Evolutionary conservation across 2,329 filamentous ascomycete species (phyloP), one percentile per base, ranked within the genome.

Genomic region (Escovopsis sp.): DNA sequence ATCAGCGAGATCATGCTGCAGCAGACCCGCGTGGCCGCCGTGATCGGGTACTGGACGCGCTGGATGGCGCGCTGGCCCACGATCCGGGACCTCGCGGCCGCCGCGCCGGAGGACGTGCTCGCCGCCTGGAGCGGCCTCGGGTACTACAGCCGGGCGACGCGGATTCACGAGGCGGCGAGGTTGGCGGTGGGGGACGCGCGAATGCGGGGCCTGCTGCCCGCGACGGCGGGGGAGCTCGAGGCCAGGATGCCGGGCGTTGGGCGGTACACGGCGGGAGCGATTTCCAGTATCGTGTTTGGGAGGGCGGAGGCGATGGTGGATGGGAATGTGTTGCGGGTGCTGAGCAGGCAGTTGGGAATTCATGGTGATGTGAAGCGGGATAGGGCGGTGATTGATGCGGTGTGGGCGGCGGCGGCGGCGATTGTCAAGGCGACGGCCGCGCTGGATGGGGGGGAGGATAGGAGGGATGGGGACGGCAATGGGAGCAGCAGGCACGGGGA

Each of bases 1-100:
- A 74, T 78, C 47, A 72, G 67, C 46, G 73, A 78, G 54, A 69
- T 76, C 44, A 78, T 78, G 73, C 61, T 77, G 10, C 73, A 78
- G 50, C 73, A 78, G 53, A 78, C 73, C 2, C 68, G 73, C 19
- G 73, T 78, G 4, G 63, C 68, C 3, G 67, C 66, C 6, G 73
- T 76, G 1, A 67, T 76, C 15, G 69, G 67, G 33, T 78, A 78
- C 49, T 78, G 72, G 68, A 70, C 66, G 21, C 60, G 59, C 1
- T 78, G 73, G 73, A 73, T 73, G 58, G 58, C 51, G 1, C 63
- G 63, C 37, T 78, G 72, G 71, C 71, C 72, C 1, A 72, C 69
- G 0, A 63, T 77, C 3, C 59, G 62, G 2, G 64, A 68, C 16
- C 61, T 78, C 6, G 71, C 72, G 0, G 53, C 53, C 0, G 73